Percentiles rank a stretch among this genome's conserved stretches.
phyloP scores from a whole-genome alignment of 495 filamentous ascomycete genomes.

The Penicillium robsamsonii region DNA sequence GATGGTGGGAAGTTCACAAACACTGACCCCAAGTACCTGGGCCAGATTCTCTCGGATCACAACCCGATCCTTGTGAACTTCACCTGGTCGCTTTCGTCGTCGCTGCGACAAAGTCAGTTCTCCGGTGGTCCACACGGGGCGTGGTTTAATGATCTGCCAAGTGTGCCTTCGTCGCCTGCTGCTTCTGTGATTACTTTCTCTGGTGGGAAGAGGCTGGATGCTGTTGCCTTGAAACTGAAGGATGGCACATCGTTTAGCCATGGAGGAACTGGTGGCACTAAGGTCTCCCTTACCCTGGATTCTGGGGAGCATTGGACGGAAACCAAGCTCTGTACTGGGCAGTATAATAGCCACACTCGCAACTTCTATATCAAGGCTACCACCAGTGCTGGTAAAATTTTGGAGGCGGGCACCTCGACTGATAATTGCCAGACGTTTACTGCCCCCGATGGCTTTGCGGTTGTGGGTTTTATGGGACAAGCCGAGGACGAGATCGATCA shows the following conservation, averaged over 20 bases:
- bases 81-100: constrained; percentile 42
- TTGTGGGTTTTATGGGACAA: constrained; percentile 58
- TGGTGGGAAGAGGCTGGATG: constrained; percentile 50
- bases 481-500: constrained; percentile 59
- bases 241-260: constrained; percentile 50
- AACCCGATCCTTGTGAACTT: constrained; percentile 58
- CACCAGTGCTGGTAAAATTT: constrained; percentile 49
- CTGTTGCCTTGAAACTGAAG: constrained; percentile 44
- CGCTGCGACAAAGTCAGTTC: constrained; percentile 46
- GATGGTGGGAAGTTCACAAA: constrained; percentile 51
- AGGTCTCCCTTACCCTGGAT: constrained; percentile 41
- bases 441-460: constrained; percentile 53
- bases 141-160: constrained; percentile 56
- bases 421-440: constrained; percentile 47
- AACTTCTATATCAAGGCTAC: constrained; percentile 57
- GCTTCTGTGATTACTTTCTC: constrained; percentile 43
- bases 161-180: constrained; percentile 32
- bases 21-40: constrained; percentile 35
- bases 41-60: constrained; percentile 56
- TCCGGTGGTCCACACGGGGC: constrained; percentile 52
- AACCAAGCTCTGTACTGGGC: constrained; percentile 52
- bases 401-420: constrained; percentile 50
- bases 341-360: constrained; percentile 47
- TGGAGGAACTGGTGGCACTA: constrained; percentile 54
- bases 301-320: constrained; percentile 48